Conservation (phyloP, 352 stramenopile genomes). For the Phytophthora uliginosa region DNA sequence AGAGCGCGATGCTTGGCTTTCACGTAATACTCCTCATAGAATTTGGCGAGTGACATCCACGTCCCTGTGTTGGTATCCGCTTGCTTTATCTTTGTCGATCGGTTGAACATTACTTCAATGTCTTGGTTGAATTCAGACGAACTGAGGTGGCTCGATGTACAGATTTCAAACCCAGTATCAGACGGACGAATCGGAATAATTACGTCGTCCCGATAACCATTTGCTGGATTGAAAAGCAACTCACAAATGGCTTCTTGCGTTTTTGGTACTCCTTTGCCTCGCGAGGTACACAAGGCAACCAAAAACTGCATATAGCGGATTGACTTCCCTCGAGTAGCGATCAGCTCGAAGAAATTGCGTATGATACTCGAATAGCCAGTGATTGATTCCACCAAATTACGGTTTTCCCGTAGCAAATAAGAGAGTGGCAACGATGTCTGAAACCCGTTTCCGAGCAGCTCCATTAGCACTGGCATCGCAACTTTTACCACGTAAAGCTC, state of each 20-base stretch:
- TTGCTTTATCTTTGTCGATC: conserved; percentile 9
- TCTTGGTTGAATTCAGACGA: conserved; percentile 31
- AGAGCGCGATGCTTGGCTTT: conserved; percentile 54
- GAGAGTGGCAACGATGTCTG: conserved; percentile 75
- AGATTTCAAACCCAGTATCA: conserved; percentile 65
- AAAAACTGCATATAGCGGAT: conserved; percentile 85
- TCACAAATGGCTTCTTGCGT: conserved; percentile 83
- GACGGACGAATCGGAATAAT: conserved; percentile 63
- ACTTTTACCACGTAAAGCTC: conserved; percentile 68
- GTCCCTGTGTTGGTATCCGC: conserved; percentile 19
- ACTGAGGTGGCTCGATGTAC: conserved; percentile 29
- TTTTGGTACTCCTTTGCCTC: conserved; percentile 69
- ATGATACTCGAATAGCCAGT: conserved; percentile 69
- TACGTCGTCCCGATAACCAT: conserved; percentile 67
- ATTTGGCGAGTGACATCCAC: conserved; percentile 57
- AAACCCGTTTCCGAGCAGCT: conserved; percentile 79
- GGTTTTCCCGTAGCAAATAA: conserved; percentile 74
- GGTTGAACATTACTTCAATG: conserved; percentile 55
- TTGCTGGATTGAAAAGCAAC: conserved; percentile 65
- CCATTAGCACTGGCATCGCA: conserved; percentile 74
- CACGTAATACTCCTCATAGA: conserved; percentile 78
- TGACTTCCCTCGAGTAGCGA: conserved; percentile 70
- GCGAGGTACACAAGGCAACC: conserved; percentile 71
- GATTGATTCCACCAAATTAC: conserved; percentile 81
- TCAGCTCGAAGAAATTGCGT: conserved; percentile 79